Conservation (phyloP, 495 filamentous ascomycete species). For the Talaromyces trachyspermus region DNA sequence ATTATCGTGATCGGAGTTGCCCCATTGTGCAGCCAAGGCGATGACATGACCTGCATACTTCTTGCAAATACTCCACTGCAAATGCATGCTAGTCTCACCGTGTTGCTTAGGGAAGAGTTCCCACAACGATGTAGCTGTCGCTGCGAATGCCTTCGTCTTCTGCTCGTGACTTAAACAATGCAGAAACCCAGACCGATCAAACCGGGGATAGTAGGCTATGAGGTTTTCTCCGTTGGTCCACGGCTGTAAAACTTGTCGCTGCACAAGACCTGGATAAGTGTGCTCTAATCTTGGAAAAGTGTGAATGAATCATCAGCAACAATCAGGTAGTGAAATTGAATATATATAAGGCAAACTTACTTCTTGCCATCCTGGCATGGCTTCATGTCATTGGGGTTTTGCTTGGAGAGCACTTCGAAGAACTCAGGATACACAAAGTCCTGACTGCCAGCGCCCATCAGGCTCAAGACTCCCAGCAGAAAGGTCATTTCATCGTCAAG, state of each 20-base stretch:
- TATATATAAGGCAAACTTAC: no score
- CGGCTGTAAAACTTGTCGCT: not conserved
- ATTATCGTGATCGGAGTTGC: not conserved
- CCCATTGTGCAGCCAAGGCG: not conserved
- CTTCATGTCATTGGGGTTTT: not conserved
- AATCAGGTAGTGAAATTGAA: no score
- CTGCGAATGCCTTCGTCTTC: not conserved
- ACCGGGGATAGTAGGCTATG: not conserved
- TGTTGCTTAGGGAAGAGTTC: not conserved
- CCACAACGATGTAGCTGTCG: not conserved
- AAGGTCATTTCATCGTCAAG: not conserved
- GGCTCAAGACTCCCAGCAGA: not conserved
- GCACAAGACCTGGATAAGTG: no score
- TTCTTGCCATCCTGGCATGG: not conserved
- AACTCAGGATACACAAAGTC: not conserved
- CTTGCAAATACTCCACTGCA: not conserved
- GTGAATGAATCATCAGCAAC: no score
- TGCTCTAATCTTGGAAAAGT: no score
- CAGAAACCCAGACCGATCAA: not conserved
- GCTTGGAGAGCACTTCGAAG: not conserved
- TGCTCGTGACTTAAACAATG: not conserved
- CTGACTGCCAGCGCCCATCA: not conserved
- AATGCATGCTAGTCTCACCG: not conserved
- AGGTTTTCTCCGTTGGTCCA: not conserved
- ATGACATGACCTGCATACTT: not conserved